Evolutionary conservation across 2,329 filamentous ascomycete species (phyloP).

Genomic region (Chaetoscypha palmicola): DNA sequence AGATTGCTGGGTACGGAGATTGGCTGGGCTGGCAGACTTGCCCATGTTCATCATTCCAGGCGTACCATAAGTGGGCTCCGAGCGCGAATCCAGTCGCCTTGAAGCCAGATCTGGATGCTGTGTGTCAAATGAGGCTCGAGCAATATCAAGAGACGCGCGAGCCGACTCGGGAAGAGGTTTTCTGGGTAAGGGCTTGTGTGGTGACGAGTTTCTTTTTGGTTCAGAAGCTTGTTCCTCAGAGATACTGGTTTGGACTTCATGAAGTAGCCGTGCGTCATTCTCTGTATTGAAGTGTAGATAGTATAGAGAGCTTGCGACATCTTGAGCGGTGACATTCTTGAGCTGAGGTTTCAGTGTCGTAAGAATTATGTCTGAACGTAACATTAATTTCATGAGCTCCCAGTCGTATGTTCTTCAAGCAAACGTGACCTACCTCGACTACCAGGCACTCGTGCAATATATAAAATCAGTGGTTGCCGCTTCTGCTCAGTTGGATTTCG

Average conservation of each 20-base stretch:
- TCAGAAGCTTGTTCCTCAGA: constrained; percentile 6
- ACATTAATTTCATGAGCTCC: constrained; percentile 9
- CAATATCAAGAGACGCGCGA: constrained; percentile 21
- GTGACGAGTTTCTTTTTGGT: background rate
- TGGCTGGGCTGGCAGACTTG: too few species aligned
- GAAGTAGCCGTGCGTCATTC: constrained; percentile 42
- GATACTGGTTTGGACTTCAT: constrained; percentile 19
- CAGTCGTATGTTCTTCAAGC: too few species aligned
- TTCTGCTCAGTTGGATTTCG: constrained; percentile 63
- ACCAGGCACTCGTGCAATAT: constrained; percentile 89
- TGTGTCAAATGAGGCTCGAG: too few species aligned
- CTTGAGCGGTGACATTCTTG: constrained; percentile 82
- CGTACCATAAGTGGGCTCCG: background rate
- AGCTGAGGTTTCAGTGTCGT: constrained; percentile 82
- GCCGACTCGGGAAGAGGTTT: constrained; percentile 28
- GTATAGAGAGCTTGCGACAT: constrained; percentile 82
- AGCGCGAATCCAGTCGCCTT: background rate
- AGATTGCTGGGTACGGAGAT: background rate
- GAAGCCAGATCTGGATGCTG: too few species aligned
- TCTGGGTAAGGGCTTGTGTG: constrained; percentile 23
- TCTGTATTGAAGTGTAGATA: constrained; percentile 75
- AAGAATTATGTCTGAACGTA: constrained; percentile 75
- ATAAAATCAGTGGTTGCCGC: constrained; percentile 70
- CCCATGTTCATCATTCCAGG: too few species aligned
- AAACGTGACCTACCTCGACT: constrained; percentile 61